These are phyloP conservation scores for Hyaloscypha finlandica DNA, from an alignment of 495 filamentous ascomycete genomes.

Conservation along the genomic window DNA sequence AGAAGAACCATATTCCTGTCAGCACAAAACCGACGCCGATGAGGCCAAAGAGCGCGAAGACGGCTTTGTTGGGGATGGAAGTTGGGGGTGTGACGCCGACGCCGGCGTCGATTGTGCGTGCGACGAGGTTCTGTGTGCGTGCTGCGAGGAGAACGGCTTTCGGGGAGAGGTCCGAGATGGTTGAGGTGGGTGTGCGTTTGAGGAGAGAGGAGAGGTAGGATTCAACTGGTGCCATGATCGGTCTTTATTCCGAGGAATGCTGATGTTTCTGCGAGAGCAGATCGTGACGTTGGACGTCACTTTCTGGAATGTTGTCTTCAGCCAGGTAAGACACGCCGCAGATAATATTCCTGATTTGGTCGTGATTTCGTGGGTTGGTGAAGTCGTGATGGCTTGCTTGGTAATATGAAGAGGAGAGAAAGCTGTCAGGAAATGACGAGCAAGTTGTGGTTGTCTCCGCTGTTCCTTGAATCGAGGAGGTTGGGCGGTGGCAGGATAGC, in stretches of 20 bases:
- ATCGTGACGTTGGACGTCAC: constrained; percentile 23
- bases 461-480: constrained; percentile 9
- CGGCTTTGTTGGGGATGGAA: constrained; percentile 79
- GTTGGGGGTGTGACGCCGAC: constrained; percentile 60
- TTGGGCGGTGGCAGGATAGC: constrained; percentile 6
- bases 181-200: constrained; percentile 20
- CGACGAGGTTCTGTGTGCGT: constrained; percentile 21
- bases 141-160: constrained; percentile 14
- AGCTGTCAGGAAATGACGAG: background rate
- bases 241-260: constrained; percentile 9
- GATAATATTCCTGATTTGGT: background rate
- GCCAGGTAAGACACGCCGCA: background rate
- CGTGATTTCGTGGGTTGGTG: background rate
- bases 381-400: background rate
- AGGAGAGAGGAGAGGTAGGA: constrained; percentile 26
- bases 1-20: constrained; percentile 92
- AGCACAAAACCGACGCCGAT: constrained; percentile 78
- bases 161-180: constrained; percentile 20
- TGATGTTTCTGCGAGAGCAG: background rate
- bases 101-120: constrained; percentile 23
- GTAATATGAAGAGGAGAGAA: constrained; percentile 1
- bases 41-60: constrained; percentile 84
- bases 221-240: constrained; percentile 29
- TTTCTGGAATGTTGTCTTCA: background rate
- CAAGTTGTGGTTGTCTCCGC: constrained; percentile 5